These are phyloP conservation scores for Fusarium fracticaudum DNA, from an alignment of 2,329 filamentous ascomycete species.

Conservation along the genomic window DNA sequence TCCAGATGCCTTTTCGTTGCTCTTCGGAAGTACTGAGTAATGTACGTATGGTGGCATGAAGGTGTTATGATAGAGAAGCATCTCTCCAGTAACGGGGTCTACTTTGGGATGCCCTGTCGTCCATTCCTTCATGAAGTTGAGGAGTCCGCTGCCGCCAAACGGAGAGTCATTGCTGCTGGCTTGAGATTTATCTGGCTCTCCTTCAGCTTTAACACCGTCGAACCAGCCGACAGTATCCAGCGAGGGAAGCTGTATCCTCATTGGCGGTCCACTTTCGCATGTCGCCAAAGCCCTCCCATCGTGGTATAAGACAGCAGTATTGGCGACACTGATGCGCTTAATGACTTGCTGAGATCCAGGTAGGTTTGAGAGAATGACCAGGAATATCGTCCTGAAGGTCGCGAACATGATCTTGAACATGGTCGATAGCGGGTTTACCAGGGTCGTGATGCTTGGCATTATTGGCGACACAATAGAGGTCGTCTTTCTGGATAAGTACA, in stretches of 20 bases:
- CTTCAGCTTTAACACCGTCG: conserved; percentile 67
- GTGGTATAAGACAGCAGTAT: conserved; percentile 73
- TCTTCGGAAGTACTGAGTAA: conserved; percentile 60
- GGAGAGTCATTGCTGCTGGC: not conserved
- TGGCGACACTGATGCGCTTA: conserved; percentile 76
- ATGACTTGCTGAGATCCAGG: conserved; percentile 59
- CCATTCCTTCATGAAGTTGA: conserved; percentile 75
- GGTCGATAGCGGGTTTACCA: conserved; percentile 63
- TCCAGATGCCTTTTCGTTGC: accelerated
- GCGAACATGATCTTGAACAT: not conserved
- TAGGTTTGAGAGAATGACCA: conserved; percentile 53
- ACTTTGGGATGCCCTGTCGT: conserved; percentile 76
- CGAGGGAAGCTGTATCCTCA: conserved; percentile 69
- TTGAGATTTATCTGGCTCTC: conserved; percentile 38
- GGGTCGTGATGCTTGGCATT: conserved; percentile 72
- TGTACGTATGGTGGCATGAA: conserved; percentile 73
- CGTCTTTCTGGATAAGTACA: conserved; percentile 64
- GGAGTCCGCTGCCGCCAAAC: conserved; percentile 65
- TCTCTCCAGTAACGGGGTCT: conserved; percentile 70
- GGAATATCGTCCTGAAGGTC: conserved; percentile 15
- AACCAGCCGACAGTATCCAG: conserved; percentile 78
- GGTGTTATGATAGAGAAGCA: conserved; percentile 74
- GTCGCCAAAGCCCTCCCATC: conserved; percentile 75
- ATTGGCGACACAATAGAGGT: conserved; percentile 62
- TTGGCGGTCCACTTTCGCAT: conserved; percentile 76